Evolutionary conservation across 345 rosid species (phyloP).

Genomic region (Toxicodendron radicans): DNA sequence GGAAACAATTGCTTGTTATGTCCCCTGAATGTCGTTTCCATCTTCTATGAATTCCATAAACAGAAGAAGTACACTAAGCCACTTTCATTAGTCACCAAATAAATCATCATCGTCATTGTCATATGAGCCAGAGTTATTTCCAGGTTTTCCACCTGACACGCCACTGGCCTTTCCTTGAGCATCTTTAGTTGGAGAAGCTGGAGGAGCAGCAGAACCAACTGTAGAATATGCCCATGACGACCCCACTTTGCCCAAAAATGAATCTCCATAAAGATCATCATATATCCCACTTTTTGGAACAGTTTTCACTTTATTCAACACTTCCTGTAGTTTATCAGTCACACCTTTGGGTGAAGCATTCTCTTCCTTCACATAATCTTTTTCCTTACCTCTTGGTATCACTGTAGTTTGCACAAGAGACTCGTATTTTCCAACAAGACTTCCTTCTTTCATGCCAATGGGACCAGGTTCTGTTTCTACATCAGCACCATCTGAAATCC

Average conservation of each 20-base stretch:
- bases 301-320: slow-evolving; percentile 60
- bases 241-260: slow-evolving; percentile 69
- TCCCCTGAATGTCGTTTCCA: slow-evolving; percentile 13
- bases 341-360: slow-evolving; percentile 51
- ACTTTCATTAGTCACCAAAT: slow-evolving; percentile 71
- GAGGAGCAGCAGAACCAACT: slow-evolving; percentile 22
- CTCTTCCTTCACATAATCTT: slow-evolving; percentile 38
- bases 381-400: slow-evolving; percentile 78
- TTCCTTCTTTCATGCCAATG: slow-evolving; percentile 83
- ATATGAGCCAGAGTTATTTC: slow-evolving; percentile 22
- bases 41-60: slow-evolving; percentile 6
- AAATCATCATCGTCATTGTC: slow-evolving; percentile 66
- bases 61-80: slow-evolving; percentile 4
- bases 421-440: slow-evolving; percentile 90
- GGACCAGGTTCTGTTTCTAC: slow-evolving; percentile 98
- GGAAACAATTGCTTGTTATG: slow-evolving; percentile 13
- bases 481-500: slow-evolving; percentile 89
- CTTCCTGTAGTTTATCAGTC: slow-evolving; percentile 72
- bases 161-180: slow-evolving; percentile 23
- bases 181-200: slow-evolving; percentile 34
- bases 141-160: slow-evolving; percentile 28
- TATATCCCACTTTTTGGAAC: slow-evolving; percentile 58
- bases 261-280: slow-evolving; percentile 79
- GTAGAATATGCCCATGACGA: slow-evolving; percentile 78
- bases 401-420: slow-evolving; percentile 72